Evolutionary conservation across 1,284 basidiomycete species (phyloP), one percentile per base, ranked within the genome.

Genomic region (Moniliophthora roreri): DNA sequence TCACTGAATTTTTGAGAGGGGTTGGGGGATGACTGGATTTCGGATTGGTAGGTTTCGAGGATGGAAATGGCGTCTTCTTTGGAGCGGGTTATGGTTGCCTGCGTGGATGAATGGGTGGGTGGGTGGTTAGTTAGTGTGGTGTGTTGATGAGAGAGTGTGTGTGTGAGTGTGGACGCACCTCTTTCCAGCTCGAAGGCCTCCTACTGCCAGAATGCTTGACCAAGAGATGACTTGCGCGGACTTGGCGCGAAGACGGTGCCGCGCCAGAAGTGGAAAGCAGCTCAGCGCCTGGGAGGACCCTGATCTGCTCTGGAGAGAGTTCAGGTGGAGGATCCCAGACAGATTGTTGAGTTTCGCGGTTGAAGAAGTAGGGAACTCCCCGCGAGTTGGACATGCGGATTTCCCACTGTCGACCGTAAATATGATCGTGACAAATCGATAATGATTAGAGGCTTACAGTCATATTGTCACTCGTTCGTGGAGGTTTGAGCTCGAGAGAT

Each of bases 161-260:
- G n/a, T n/a, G n/a, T n/a, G n/a, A n/a, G n/a, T n/a, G n/a, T n/a
- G n/a, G n/a, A 74, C 89, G 60, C 61, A 93, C 93, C 78, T 94
- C 87, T 69, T 93, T 93, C 94, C 95, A 97, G 66, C 89, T 93
- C 51, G 89, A 84, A 4, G 97, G 93, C 49, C 95, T 77, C 54
- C 97, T 78, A 67, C 92, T 95, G 11, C 82, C 91, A 23, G 73
- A 75, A 71, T 98, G 95, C 75, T 99, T 99, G 61, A 98, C 87
- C 51, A 99, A 76, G 58, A 99, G 76, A 75, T 99, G 97, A 67
- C 93, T 95, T 10, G 95, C 96, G 53, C 94, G 85, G 32, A 98
- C 93, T 70, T 92, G 81, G 13, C 74, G 79, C 9, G 77, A 11
- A 24, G 38, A 39, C 4, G 50, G 37, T n/a, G 32, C 71, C 51